Evolutionary conservation across 1,284 basidiomycete genomes (phyloP).

Genomic region (Ceratorhiza oryzae-sativae): DNA sequence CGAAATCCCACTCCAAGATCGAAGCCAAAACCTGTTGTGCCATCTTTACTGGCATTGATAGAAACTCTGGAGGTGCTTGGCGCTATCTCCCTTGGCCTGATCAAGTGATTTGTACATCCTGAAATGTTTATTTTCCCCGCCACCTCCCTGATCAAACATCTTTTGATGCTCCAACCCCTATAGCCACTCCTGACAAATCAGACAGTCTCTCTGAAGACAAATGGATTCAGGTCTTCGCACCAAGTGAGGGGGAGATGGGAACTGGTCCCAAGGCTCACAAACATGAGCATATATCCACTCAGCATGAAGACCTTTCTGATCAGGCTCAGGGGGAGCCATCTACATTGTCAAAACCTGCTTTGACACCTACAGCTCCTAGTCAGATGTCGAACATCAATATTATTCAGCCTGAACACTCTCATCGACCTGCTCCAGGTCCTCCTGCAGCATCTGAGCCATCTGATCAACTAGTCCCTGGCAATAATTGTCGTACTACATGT

Average conservation of each 20-base stretch:
- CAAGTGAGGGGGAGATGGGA: constrained; percentile 29
- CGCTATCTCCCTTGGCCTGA: constrained; percentile 11
- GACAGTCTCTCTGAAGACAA: not conserved
- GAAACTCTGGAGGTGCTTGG: constrained; percentile 19
- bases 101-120: not conserved
- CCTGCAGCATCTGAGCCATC: not conserved
- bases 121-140: constrained; percentile 12
- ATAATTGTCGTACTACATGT: not conserved
- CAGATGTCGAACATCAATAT: not conserved
- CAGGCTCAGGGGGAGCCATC: not conserved
- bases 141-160: constrained; percentile 14
- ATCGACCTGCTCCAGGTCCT: not conserved
- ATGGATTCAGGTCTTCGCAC: constrained; percentile 4
- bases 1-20: not conserved
- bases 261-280: not conserved
- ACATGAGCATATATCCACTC: not conserved
- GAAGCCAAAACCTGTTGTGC: not conserved
- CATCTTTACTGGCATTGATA: constrained; percentile 16
- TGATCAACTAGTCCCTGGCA: not conserved
- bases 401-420: not conserved
- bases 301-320: not conserved
- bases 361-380: too few species aligned
- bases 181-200: not conserved
- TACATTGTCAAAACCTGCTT: not conserved
- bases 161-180: not conserved